Conservation (phyloP, 176 grass and related monocot genomes). For the Juncus inflexus region DNA sequence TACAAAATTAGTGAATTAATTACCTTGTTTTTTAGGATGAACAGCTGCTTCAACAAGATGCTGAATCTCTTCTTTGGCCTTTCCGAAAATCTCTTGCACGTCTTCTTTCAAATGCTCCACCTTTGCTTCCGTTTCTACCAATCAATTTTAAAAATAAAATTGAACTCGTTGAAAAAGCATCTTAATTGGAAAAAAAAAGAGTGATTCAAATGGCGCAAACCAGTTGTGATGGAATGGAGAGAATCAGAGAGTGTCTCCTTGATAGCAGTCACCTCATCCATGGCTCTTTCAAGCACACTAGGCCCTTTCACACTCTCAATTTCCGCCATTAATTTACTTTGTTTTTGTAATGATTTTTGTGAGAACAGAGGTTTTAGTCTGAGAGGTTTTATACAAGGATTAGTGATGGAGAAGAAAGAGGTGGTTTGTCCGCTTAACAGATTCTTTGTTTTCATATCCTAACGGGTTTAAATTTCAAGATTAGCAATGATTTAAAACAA, state of each 20-base stretch:
- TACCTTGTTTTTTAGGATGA: too few relatives aligned
- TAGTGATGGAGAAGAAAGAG: background rate
- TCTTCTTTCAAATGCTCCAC: background rate
- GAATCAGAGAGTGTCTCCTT: constrained; percentile 6
- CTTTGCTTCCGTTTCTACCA: background rate
- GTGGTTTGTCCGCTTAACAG: background rate
- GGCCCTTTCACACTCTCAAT: constrained; percentile 7
- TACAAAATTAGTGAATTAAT: too few relatives aligned
- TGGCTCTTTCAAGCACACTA: constrained; percentile 25
- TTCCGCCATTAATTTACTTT: background rate
- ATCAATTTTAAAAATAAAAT: background rate
- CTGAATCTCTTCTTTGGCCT: background rate
- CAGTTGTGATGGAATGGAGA: constrained; percentile 21
- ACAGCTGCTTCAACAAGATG: too few relatives aligned
- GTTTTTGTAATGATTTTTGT: constrained; percentile 2
- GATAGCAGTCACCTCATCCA: constrained; percentile 14
- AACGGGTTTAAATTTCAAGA: too few relatives aligned
- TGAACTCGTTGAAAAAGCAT: background rate
- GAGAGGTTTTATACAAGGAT: constrained; percentile 2
- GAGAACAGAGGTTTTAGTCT: background rate
- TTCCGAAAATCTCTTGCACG: background rate
- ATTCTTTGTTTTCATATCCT: background rate
- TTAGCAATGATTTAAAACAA: too few relatives aligned
- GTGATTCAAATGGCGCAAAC: background rate
- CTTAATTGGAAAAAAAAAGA: background rate